Evolutionary conservation across 805 yeast genomes (phyloP).

Genomic region (Ogataea neopini): DNA sequence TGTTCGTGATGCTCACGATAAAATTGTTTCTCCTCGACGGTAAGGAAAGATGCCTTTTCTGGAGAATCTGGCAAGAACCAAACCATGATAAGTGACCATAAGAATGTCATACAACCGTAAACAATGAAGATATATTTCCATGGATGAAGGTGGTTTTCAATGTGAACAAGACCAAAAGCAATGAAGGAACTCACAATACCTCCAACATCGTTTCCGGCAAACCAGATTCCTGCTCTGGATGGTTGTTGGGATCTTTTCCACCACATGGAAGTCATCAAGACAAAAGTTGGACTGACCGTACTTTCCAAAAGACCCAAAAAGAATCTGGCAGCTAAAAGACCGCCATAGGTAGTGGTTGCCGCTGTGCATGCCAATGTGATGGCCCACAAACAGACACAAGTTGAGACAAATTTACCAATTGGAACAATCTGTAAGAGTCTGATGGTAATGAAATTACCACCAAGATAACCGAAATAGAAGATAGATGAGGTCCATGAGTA

Average conservation of each 20-base stretch:
- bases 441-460: conserved; percentile 52
- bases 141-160: conserved; percentile 42
- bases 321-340: conserved; percentile 49
- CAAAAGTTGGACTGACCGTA: conserved; percentile 57
- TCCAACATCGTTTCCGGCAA: conserved; percentile 48
- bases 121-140: conserved; percentile 66
- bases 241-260: conserved; percentile 51
- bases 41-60: conserved; percentile 43
- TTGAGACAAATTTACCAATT: conserved; percentile 50
- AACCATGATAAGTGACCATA: conserved; percentile 29
- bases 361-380: conserved; percentile 56
- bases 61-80: conserved; percentile 50
- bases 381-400: conserved; percentile 64
- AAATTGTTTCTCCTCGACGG: conserved; percentile 42
- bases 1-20: conserved; percentile 53
- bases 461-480: conserved; percentile 58
- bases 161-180: conserved; percentile 52
- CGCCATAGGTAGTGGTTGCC: conserved; percentile 40
- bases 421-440: conserved; percentile 55
- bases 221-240: conserved; percentile 40
- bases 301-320: conserved; percentile 54
- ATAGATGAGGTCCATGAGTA: conserved; percentile 38
- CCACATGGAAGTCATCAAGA: conserved; percentile 58
- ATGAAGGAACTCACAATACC: conserved; percentile 50
- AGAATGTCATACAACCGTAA: conserved; percentile 58